Percentiles rank a stretch among this genome's conserved stretches.
Evolutionary conservation across 176 grass and related monocot genomes (phyloP).

Genomic region (Aechmea fasciata): DNA sequence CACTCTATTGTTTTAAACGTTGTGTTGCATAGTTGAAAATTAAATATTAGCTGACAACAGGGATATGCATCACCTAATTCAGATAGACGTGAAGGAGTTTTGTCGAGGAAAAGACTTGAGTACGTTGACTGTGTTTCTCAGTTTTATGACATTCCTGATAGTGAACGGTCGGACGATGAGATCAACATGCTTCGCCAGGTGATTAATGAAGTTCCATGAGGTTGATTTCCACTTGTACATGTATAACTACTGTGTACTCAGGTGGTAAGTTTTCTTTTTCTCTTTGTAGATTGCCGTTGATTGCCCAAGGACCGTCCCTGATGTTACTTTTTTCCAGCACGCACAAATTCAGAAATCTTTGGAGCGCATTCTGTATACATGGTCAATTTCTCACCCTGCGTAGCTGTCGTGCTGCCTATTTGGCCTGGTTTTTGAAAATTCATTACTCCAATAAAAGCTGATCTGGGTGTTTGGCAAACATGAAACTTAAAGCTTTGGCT

Average conservation of each 20-base stretch:
- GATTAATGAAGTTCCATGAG: not conserved
- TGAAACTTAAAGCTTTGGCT: too few relatives aligned
- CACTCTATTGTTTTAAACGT: slow-evolving; percentile 15
- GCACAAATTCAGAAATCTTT: slow-evolving; percentile 88
- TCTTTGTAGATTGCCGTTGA: slow-evolving; percentile 56
- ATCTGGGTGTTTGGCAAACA: not conserved
- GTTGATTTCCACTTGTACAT: not conserved
- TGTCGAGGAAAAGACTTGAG: slow-evolving; percentile 85
- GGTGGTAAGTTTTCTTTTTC: not conserved
- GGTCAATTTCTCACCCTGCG: slow-evolving; percentile 38
- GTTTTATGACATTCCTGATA: slow-evolving; percentile 82
- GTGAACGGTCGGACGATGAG: slow-evolving; percentile 91
- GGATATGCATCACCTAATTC: slow-evolving; percentile 97
- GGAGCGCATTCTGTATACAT: slow-evolving; percentile 89
- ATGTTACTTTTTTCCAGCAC: slow-evolving; percentile 77
- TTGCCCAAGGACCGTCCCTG: slow-evolving; percentile 82
- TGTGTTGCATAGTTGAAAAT: slow-evolving; percentile 46
- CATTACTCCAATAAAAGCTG: not conserved
- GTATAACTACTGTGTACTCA: not conserved
- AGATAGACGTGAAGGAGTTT: slow-evolving; percentile 80
- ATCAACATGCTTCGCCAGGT: slow-evolving; percentile 99
- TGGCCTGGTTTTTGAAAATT: not conserved
- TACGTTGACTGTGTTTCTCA: slow-evolving; percentile 98
- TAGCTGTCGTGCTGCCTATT: not conserved
- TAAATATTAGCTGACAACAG: slow-evolving; percentile 74